Percentiles rank a stretch among this genome's conserved stretches.
Conservation (phyloP, 2,329 filamentous ascomycete genomes). For the Paecilomyces sp. region DNA sequence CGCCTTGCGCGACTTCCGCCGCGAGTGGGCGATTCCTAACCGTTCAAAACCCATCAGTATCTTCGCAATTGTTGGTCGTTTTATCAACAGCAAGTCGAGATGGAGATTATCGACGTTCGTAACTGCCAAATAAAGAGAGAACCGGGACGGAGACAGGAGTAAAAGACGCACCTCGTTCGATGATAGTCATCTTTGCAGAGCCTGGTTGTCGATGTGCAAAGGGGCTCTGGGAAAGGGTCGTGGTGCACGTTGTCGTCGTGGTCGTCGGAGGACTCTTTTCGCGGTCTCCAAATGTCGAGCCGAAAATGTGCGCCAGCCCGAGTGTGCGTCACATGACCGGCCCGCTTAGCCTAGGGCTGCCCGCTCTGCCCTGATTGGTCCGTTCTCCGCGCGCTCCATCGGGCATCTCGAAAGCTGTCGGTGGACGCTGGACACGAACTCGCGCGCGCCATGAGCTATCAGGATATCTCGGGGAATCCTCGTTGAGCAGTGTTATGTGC, state of each 20-base stretch:
- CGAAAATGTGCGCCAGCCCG: constrained; percentile 14
- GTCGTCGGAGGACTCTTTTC: constrained; percentile 10
- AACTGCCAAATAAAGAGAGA: not conserved
- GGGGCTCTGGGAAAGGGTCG: constrained; percentile 10
- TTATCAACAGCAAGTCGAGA: not conserved
- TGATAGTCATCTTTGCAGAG: constrained; percentile 24
- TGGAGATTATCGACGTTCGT: not conserved
- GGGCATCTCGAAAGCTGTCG: not conserved
- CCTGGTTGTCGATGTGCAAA: constrained; percentile 11
- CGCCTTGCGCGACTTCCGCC: constrained; percentile 98
- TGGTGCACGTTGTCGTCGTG: constrained; percentile 14
- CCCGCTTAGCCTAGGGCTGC: constrained; percentile 13
- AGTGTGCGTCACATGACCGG: constrained; percentile 24
- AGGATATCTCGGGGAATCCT: not conserved
- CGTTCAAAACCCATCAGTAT: constrained; percentile 10
- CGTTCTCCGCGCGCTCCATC: not conserved
- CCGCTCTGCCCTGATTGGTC: constrained; percentile 8
- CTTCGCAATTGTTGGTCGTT: constrained; percentile 7
- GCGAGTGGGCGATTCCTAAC: constrained; percentile 57
- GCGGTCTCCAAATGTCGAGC: constrained; percentile 10
- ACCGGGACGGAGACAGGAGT: not conserved
- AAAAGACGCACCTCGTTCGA: constrained; percentile 20
- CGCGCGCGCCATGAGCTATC: not conserved
- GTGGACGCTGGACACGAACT: not conserved
- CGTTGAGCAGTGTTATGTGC: not conserved